Evolutionary conservation across 257 asterid genomes (phyloP), one percentile per base, ranked within the genome.

Genomic region (Lantana camara): DNA sequence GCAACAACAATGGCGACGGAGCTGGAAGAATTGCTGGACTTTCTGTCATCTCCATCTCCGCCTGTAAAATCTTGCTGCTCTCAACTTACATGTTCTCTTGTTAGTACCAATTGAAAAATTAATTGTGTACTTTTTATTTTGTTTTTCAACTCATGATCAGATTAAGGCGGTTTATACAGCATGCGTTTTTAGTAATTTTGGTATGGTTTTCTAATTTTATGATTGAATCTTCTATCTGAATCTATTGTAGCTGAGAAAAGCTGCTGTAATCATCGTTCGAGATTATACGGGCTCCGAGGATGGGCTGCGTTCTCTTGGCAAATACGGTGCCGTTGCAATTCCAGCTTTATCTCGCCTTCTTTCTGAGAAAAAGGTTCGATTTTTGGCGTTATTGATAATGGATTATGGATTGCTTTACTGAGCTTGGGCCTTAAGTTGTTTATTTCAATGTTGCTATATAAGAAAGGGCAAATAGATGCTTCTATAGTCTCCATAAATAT

Each of bases 251-350:
- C 83, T 94, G 70, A 84, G 73, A 77, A 90, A 86, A 44, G 85
- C 83, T 21, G 97, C 97, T 3, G 96, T 88, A 17, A 75, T 67
- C 64, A 94, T 94, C 22, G 82, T 90, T 73, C 89, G 99, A 53
- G 96, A 94, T 76, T 94, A 79, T 62, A 94, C 96, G 44, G 99
- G 99, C 30, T 86, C 96, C 11, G 99, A 90, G 55, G 97, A 90
- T 70, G 97, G 96, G 49, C 69, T 94, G 56, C 68, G 67, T 73
- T 85, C 96, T 63, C 87, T 94, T 23, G 93, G 75, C 32, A 84
- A 74, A 53, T 83, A 90, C 74, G 71, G 77, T 10, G 10, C 41
- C 21, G 73, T 79, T 49, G 91, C 79, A 42, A 32, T 88, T 69
- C 88, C 95, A 44, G 73, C 92, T 17, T 73, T 94, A 51, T 74